Conservation (phyloP, 305 asterid genomes). For the Euphrasia arctica region DNA sequence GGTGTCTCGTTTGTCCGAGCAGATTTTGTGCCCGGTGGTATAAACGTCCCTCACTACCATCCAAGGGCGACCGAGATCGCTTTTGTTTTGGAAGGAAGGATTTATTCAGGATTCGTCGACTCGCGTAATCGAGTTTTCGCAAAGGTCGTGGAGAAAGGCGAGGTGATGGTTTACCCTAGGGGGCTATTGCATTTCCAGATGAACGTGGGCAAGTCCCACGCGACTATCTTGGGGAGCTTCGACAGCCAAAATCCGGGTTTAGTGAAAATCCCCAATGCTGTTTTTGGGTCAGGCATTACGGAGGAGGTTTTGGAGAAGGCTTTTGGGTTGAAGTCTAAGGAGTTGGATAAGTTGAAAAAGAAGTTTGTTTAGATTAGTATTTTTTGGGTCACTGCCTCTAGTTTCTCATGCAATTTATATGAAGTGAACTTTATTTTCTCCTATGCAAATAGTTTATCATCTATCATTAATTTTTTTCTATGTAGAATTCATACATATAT, state of each 20-base stretch:
- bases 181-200: constrained; percentile 78
- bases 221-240: constrained; percentile 66
- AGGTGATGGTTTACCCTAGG: constrained; percentile 79
- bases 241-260: constrained; percentile 79
- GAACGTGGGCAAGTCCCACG: constrained; percentile 56
- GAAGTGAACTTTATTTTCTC: too few species aligned
- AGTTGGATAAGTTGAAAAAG: constrained; percentile 57
- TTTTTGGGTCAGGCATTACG: constrained; percentile 59
- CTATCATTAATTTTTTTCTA: not conserved
- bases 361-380: constrained; percentile 30
- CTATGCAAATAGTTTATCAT: not conserved
- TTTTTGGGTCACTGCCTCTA: not conserved
- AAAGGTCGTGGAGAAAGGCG: constrained; percentile 68
- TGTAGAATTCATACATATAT: not conserved
- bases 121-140: constrained; percentile 57
- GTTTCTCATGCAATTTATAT: too few species aligned
- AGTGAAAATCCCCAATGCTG: constrained; percentile 60
- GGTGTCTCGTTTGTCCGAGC: constrained; percentile 79
- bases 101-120: constrained; percentile 76
- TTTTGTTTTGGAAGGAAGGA: constrained; percentile 64
- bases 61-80: constrained; percentile 77
- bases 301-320: constrained; percentile 66
- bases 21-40: constrained; percentile 57
- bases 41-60: constrained; percentile 74
- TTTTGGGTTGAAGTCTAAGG: constrained; percentile 64